Base-by-base conservation (phyloP, 345 rosid genomes). In the Acer campestre region DNA sequence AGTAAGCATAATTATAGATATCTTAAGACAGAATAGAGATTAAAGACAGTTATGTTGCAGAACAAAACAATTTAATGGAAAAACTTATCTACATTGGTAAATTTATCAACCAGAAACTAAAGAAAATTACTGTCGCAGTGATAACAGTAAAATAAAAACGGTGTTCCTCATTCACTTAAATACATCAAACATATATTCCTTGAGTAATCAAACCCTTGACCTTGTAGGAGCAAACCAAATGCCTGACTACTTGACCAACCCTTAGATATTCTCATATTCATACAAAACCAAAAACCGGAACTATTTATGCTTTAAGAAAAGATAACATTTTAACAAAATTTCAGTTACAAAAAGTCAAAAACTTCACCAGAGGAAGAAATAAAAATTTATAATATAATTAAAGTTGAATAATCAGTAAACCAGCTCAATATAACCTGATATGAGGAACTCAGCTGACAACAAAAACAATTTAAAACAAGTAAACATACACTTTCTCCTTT, bases 401-500 rank as follows among this genome's bases (percentile, higher is more conserved):
- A 72, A 31, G 56, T 20, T 22, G 53, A 78, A 44, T 1, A 22
- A n/a, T 12, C 59, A 72, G n/a, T 70, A 75, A 18, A 68, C 44
- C 61, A 27, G 62, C 29, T 44, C 25, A 67, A 48, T 75, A 69
- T 16, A 59, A 22, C 63, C 20, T 16, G 12, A 59, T 59, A 18
- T 20, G 42, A 49, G 53, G 48, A 44, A 56, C 38, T 25, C 3
- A 55, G 18, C 31, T 31, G 56, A 74, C 48, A 61, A 64, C 55
- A 48, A 73, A 72, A 59, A 46, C 40, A 65, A 8, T 17, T 14
- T 22, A 35, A 73, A 79, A 64, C 67, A 61, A 64, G 69, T 44
- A 77, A 75, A 80, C 98, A 69, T 91, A 95, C 99, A 88, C 99
- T 95, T 90, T 95, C 97, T 72, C 99, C 99, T 86, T 91, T 90